A percentile compares a stretch with the other conserved stretches of the same genome.
Conservation (phyloP, 306 rosid species). For the Echinosophora koreensis region DNA sequence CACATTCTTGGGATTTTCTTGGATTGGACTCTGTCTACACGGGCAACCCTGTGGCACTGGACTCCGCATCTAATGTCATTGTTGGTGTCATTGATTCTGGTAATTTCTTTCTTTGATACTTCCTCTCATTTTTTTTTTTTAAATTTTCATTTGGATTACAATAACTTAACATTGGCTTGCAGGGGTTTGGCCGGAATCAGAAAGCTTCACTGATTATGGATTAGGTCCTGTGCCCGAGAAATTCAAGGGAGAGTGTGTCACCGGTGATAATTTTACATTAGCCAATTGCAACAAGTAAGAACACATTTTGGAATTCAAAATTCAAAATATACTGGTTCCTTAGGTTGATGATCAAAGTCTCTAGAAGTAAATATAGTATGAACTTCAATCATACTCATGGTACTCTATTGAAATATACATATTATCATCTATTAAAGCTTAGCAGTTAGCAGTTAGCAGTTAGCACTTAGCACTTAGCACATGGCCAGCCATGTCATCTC, state of each 20-base stretch:
- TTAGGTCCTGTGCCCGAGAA: conserved; percentile 67
- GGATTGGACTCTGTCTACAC: conserved; percentile 53
- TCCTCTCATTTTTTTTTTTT: background rate
- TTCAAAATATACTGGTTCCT: conserved; percentile 4
- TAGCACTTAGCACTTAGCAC: background rate
- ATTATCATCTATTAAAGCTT: conserved; percentile 15
- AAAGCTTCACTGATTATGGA: conserved; percentile 74
- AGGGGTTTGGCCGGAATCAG: conserved; percentile 84
- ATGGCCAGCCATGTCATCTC: conserved; percentile 8
- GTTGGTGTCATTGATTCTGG: conserved; percentile 79
- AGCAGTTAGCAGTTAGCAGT: background rate
- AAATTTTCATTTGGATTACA: background rate
- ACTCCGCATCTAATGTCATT: conserved; percentile 56
- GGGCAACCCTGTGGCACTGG: conserved; percentile 41
- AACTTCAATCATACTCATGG: conserved; percentile 13
- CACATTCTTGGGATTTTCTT: conserved; percentile 80
- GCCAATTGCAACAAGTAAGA: conserved; percentile 77
- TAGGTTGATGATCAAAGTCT: conserved; percentile 15
- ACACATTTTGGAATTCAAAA: conserved; percentile 26
- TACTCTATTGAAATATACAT: background rate
- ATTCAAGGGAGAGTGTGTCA: conserved; percentile 74
- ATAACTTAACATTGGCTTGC: conserved; percentile 25
- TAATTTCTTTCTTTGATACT: conserved; percentile 40
- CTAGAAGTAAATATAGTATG: background rate
- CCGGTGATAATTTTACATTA: conserved; percentile 66